Conservation (phyloP, 2,329 filamentous ascomycete genomes). For the Claviceps purpurea region DNA sequence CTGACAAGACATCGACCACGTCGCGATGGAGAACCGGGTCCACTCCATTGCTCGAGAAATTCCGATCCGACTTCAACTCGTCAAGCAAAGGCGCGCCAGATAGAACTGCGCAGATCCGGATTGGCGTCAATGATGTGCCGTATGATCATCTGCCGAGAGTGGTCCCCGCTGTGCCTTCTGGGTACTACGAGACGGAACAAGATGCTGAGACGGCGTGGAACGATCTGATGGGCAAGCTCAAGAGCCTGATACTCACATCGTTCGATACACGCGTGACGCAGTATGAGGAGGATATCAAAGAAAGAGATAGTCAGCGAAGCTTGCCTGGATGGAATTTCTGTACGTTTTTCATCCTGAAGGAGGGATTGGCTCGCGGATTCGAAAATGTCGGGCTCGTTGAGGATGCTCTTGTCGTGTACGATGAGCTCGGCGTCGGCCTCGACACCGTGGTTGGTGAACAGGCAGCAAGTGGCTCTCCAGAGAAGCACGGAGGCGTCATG, state of each 20-base stretch:
- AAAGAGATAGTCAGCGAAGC: slow-evolving; percentile 75
- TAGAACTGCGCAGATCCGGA: slow-evolving; percentile 71
- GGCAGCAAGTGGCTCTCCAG: slow-evolving; percentile 39
- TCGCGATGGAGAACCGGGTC: slow-evolving; percentile 70
- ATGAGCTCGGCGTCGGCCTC: slow-evolving; percentile 79
- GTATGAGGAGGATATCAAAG: slow-evolving; percentile 94
- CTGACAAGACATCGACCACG: slow-evolving; percentile 53
- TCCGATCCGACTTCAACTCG: slow-evolving; percentile 81
- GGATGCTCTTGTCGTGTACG: slow-evolving; percentile 87
- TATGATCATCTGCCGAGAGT: slow-evolving; percentile 51
- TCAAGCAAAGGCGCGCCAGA: slow-evolving; percentile 56
- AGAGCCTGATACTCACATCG: slow-evolving; percentile 71
- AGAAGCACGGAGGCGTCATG: slow-evolving; percentile 60
- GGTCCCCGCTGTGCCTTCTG: slow-evolving; percentile 47
- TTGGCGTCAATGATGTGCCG: slow-evolving; percentile 56
- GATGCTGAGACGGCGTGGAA: slow-evolving; percentile 74
- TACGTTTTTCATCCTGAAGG: slow-evolving; percentile 96
- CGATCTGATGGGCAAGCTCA: slow-evolving; percentile 76
- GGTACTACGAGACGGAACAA: slow-evolving; percentile 56
- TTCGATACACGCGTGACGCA: slow-evolving; percentile 86
- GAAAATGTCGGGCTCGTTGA: slow-evolving; percentile 94
- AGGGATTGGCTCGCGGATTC: slow-evolving; percentile 83
- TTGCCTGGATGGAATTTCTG: slow-evolving; percentile 98
- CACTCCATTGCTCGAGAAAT: slow-evolving; percentile 75
- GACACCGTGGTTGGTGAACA: slow-evolving; percentile 74